A percentile compares a stretch with the other conserved stretches of the same genome.
Conservation (phyloP, 2,329 filamentous ascomycete species). For the Penicillium olsonii region DNA sequence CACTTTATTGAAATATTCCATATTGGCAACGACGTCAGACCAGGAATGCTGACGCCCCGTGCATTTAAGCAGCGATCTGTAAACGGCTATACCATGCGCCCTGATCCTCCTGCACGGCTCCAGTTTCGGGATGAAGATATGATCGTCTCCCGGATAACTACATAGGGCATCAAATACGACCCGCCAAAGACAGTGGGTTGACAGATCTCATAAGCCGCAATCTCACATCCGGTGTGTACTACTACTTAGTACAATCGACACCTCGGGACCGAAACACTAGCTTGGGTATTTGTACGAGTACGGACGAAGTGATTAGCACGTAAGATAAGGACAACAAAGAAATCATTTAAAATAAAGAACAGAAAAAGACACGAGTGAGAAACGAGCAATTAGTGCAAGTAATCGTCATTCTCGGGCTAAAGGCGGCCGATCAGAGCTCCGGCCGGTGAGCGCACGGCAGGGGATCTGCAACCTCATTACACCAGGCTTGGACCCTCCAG, state of each 20-base stretch:
- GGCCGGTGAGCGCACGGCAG: neutral
- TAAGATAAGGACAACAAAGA: too few species aligned
- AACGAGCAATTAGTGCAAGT: neutral
- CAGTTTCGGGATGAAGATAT: too few species aligned
- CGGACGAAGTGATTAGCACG: too few species aligned
- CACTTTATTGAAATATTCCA: neutral
- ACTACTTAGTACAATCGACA: too few species aligned
- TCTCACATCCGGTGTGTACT: too few species aligned
- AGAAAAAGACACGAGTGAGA: neutral
- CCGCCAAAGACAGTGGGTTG: too few species aligned
- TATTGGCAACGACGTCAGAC: neutral
- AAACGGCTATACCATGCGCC: neutral
- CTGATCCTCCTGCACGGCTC: neutral
- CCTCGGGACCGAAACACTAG: too few species aligned
- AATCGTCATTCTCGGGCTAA: neutral
- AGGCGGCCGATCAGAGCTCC: neutral
- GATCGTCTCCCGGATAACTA: too few species aligned
- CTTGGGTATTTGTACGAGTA: too few species aligned
- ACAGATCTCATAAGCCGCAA: too few species aligned
- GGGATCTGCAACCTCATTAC: neutral
- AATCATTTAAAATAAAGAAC: neutral
- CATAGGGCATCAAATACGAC: too few species aligned
- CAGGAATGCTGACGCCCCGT: neutral
- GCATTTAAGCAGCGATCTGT: neutral
- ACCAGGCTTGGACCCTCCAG: neutral